Evolutionary conservation across 2,329 filamentous ascomycete species (phyloP).

Genomic region (Xylariales sp.): DNA sequence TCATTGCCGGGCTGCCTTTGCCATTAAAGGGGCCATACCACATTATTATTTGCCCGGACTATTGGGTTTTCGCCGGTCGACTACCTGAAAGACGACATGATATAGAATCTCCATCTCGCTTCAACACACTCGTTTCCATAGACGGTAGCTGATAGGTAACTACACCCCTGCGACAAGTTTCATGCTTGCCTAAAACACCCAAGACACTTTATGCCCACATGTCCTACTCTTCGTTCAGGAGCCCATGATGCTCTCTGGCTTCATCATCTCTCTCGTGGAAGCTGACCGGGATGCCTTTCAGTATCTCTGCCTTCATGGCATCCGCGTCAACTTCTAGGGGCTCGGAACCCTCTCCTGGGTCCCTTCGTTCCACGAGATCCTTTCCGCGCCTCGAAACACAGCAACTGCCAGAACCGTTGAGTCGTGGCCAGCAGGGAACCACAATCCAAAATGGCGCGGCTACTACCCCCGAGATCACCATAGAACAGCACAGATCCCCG

Average conservation of each 20-base stretch:
- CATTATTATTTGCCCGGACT: too few species aligned
- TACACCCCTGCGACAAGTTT: neutral
- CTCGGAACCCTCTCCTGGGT: conserved; percentile 20
- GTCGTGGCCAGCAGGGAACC: conserved; percentile 39
- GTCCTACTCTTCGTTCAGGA: neutral
- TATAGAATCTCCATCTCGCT: too few species aligned
- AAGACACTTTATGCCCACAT: neutral
- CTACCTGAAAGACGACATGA: too few species aligned
- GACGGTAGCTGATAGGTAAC: neutral
- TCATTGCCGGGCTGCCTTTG: too few species aligned
- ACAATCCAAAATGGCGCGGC: conserved; percentile 39
- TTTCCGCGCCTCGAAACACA: conserved; percentile 19
- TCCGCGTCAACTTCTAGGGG: conserved; percentile 18
- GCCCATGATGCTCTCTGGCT: too few species aligned
- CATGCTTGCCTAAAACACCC: neutral
- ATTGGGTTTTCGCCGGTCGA: too few species aligned
- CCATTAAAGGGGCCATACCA: too few species aligned
- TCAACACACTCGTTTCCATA: neutral
- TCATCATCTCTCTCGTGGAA: too few species aligned
- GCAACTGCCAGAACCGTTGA: conserved; percentile 26
- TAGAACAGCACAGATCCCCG: conserved; percentile 15
- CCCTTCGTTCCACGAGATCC: conserved; percentile 22
- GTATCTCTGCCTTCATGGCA: conserved; percentile 16
- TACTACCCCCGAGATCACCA: conserved; percentile 23
- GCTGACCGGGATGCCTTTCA: too few species aligned